Evolutionary conservation across 225 moss, liverwort and hornwort species (phyloP).

Genomic region (Bryum argenteum): DNA sequence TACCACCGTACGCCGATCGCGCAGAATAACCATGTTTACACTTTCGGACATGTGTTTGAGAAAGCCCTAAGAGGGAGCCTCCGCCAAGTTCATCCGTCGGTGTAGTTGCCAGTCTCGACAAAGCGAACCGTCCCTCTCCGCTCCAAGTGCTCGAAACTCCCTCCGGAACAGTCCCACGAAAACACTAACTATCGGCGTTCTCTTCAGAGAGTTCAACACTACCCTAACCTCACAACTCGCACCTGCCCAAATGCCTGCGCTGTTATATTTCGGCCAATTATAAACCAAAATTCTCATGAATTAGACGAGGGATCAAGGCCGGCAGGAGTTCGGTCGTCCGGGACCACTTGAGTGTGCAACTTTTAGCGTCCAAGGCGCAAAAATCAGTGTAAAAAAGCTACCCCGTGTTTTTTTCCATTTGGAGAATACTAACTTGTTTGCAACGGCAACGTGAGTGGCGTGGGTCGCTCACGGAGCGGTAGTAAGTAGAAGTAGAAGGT

Average conservation of each 20-base stretch:
- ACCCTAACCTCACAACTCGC: conserved; percentile 15
- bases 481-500: neutral
- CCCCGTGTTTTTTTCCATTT: neutral
- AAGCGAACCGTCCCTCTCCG: neutral
- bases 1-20: conserved; percentile 15
- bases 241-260: neutral
- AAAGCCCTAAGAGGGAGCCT: conserved; percentile 10
- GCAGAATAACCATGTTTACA: no score
- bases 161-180: conserved; percentile 22
- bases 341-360: no score
- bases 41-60: no score
- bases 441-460: neutral
- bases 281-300: conserved; percentile 32
- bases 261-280: neutral
- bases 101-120: neutral
- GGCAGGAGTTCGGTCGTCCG: neutral
- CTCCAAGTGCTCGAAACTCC: neutral
- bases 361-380: neutral
- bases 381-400: neutral
- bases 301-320: conserved; percentile 6
- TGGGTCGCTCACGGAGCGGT: neutral
- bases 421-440: neutral
- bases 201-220: no score
- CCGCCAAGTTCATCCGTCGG: conserved; percentile 19
- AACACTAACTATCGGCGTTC: no score